Percentiles rank a stretch among this genome's conserved stretches.
phyloP scores from a whole-genome alignment of 176 grass and related monocot genomes.

The Rhipidocladum racemiflorum region DNA sequence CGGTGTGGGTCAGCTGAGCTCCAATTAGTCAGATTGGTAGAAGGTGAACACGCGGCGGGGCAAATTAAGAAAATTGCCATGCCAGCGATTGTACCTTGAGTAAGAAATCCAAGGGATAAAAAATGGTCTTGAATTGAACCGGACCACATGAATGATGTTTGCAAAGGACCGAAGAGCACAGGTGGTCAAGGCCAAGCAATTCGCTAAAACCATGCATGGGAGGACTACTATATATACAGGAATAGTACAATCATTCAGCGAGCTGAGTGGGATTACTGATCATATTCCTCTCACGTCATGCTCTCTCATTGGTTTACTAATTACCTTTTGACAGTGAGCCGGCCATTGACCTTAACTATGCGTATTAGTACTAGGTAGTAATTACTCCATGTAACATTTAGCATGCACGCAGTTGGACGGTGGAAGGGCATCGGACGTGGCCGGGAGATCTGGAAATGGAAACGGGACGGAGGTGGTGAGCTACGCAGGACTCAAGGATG shows the following conservation, averaged over 20 bases:
- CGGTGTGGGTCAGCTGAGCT: too few species aligned
- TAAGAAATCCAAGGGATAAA: background rate
- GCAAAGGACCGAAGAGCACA: background rate
- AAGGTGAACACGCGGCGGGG: background rate
- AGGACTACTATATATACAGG: too few species aligned
- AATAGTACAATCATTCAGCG: background rate
- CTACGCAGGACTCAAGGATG: slow-evolving; percentile 56
- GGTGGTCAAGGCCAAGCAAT: background rate
- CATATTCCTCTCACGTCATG: too few species aligned
- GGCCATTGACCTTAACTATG: background rate
- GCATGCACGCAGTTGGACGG: slow-evolving; percentile 66
- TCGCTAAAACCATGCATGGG: too few species aligned
- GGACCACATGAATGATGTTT: background rate
- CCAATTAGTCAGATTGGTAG: background rate
- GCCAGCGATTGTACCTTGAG: background rate
- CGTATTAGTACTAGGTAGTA: background rate
- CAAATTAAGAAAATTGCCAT: too few species aligned
- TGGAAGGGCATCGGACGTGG: slow-evolving; percentile 33
- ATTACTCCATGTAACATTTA: background rate
- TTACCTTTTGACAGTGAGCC: background rate
- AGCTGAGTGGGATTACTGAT: too few species aligned
- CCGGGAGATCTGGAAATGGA: slow-evolving; percentile 10
- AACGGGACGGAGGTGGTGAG: slow-evolving; percentile 36
- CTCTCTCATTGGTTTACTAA: too few species aligned
- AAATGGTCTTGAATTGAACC: background rate